phyloP scores from a whole-genome alignment of 2,329 filamentous ascomycete species.

The Lachnellula occidentalis region DNA sequence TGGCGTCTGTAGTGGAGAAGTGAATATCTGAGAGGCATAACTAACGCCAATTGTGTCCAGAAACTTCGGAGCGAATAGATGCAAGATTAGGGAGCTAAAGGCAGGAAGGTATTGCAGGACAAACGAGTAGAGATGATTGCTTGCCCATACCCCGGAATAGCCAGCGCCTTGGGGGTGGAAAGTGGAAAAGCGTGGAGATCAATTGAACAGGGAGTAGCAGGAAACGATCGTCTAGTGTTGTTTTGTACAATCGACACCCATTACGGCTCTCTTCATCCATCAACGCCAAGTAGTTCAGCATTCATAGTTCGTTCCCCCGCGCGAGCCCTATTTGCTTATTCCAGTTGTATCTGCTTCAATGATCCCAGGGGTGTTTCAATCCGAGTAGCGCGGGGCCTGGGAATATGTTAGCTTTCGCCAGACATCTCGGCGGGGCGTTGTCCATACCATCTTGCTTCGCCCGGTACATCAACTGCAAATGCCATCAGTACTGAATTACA shows the following conservation, averaged over 20 bases:
- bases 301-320: background rate
- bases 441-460: slow-evolving; percentile 82
- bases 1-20: too few species aligned
- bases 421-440: background rate
- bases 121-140: too few species aligned
- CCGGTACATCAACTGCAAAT: slow-evolving; percentile 81
- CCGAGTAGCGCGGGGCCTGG: slow-evolving; percentile 72
- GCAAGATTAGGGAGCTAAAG: too few species aligned
- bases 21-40: too few species aligned
- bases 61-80: too few species aligned
- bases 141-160: too few species aligned
- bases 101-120: too few species aligned
- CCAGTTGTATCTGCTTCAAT: slow-evolving; percentile 47
- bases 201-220: too few species aligned
- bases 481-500: slow-evolving; percentile 9
- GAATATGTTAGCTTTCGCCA: slow-evolving; percentile 13
- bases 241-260: background rate
- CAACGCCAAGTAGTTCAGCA: background rate
- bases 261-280: background rate
- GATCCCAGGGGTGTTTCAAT: slow-evolving; percentile 96
- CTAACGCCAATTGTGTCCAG: too few species aligned
- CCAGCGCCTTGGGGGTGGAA: too few species aligned
- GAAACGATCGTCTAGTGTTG: too few species aligned
- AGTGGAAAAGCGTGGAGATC: too few species aligned
- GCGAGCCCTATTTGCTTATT: background rate